phyloP scores from a whole-genome alignment of 768 basidiomycete species.

The Tylopilus sp. region DNA sequence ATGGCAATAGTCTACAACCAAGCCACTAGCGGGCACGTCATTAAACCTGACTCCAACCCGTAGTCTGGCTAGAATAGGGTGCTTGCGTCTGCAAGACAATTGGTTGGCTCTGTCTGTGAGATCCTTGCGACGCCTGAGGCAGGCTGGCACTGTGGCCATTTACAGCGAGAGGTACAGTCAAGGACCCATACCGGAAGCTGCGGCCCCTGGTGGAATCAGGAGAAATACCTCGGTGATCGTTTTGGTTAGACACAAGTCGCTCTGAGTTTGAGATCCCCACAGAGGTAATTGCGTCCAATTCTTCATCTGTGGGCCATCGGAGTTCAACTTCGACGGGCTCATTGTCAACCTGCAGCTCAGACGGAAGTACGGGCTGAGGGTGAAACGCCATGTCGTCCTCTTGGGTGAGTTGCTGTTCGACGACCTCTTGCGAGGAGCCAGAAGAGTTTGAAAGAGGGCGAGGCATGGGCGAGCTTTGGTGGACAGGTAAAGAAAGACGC shows the following conservation, averaged over 20 bases:
- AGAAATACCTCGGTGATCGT: neutral
- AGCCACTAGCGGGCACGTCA: neutral
- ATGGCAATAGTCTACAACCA: neutral
- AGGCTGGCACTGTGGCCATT: neutral
- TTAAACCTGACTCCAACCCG: conserved; percentile 31
- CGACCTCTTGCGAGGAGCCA: conserved; percentile 38
- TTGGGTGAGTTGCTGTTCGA: conserved; percentile 51
- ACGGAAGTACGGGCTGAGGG: neutral
- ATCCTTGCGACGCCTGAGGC: conserved; percentile 10
- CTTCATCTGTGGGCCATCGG: conserved; percentile 28
- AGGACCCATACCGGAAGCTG: conserved; percentile 19
- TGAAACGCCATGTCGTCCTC: conserved; percentile 21
- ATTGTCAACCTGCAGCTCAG: conserved; percentile 1
- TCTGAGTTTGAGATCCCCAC: neutral
- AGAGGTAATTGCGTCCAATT: neutral
- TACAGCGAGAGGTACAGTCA: conserved; percentile 15
- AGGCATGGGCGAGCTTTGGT: conserved; percentile 3
- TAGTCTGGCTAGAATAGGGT: conserved; percentile 46
- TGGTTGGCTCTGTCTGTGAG: conserved; percentile 31
- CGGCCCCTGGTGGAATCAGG: conserved; percentile 10
- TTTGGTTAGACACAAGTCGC: neutral
- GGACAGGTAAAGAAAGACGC: neutral
- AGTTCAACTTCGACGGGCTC: conserved; percentile 20
- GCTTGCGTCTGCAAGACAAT: conserved; percentile 48
- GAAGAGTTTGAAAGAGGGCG: conserved; percentile 28